Base-by-base conservation (phyloP, 2,329 filamentous ascomycete genomes). In the Ascochyta viciae-villosae region DNA sequence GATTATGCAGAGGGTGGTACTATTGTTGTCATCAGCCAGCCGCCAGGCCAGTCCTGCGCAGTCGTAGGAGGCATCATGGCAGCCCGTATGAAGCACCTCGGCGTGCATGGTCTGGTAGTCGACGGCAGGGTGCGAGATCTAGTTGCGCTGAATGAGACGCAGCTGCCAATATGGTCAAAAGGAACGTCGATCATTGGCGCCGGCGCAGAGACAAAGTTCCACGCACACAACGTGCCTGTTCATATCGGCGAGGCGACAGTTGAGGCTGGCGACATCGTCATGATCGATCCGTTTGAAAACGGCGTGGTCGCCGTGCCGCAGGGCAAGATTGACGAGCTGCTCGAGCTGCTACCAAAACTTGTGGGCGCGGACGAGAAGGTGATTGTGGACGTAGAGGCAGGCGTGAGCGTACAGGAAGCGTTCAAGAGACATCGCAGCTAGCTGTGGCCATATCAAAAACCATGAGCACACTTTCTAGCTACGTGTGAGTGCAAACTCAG, bases 51-150 rank as follows among this genome's bases (percentile, higher is more conserved):
- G 70, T 82, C 81, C 47, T 91, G 89, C 74, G 89, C 89, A 6
- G 82, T 90, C 7, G 82, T 90, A 6, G 90, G 90, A n/a, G 89
- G 89, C 16, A 90, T 92, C 61, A 89, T 92, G 83, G 89, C 88
- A 5, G 78, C 84, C 27, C 81, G 89, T 19, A 89, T 92, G 83
- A 85, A 86, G 65, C 72, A 82, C 13, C 79, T 87, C 10, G 83
- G 84, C 13, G 84, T 84, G 16, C 79, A 80, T 62, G 88, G 82
- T 3, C 82, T 89, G 10, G 76, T 92, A n/a, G 86, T 91, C 7
- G 82, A 86, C 62, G 89, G 89, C 1, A 78, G 89, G 35, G 84
- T 89, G 6, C 81, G 89, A 58, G 90, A 92, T 76, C 66, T 91
- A 16, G 77, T 76, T 15, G 86, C 89, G 67, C 72, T 91, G 55